Percentiles rank a stretch among this genome's conserved stretches.
Conservation (phyloP, 257 asterid species). For the Vinca minor region DNA sequence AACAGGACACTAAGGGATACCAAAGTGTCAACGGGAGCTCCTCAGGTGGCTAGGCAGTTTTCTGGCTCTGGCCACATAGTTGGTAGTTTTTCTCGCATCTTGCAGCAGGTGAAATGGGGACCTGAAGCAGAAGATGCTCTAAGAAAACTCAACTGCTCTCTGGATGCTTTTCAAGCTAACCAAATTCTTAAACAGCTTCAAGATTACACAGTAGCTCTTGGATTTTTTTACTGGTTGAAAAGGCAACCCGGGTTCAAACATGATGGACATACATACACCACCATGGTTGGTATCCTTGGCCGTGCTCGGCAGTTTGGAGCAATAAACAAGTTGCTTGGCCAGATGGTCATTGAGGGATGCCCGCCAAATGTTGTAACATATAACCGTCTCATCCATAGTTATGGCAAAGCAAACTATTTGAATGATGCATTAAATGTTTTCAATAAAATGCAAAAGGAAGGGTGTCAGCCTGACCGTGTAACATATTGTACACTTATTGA, state of each 20-base stretch:
- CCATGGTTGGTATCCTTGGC: constrained; percentile 97
- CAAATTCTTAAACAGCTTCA: constrained; percentile 82
- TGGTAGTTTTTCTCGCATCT: constrained; percentile 45
- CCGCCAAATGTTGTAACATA: constrained; percentile 83
- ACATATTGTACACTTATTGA: constrained; percentile 93
- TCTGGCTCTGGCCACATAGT: constrained; percentile 33
- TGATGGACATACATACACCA: constrained; percentile 88
- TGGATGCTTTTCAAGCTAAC: constrained; percentile 83
- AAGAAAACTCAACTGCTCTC: constrained; percentile 39
- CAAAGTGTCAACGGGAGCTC: constrained; percentile 26
- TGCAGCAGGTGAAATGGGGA: constrained; percentile 68
- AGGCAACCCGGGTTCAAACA: constrained; percentile 74
- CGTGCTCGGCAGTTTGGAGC: constrained; percentile 69
- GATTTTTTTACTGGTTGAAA: constrained; percentile 84
- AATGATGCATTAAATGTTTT: constrained; percentile 68
- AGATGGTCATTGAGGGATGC: constrained; percentile 78
- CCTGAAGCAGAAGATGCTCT: constrained; percentile 66
- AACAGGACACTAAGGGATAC: constrained; percentile 33
- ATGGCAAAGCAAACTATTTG: constrained; percentile 83
- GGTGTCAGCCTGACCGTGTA: constrained; percentile 91
- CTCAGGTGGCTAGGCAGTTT: constrained; percentile 35
- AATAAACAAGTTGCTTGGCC: constrained; percentile 60
- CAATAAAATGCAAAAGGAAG: constrained; percentile 57
- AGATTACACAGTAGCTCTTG: constrained; percentile 63
- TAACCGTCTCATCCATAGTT: constrained; percentile 89